These are phyloP conservation scores for Arthrobotrys megalospora DNA, from an alignment of 2,329 filamentous ascomycete genomes.

Conservation along the genomic window DNA sequence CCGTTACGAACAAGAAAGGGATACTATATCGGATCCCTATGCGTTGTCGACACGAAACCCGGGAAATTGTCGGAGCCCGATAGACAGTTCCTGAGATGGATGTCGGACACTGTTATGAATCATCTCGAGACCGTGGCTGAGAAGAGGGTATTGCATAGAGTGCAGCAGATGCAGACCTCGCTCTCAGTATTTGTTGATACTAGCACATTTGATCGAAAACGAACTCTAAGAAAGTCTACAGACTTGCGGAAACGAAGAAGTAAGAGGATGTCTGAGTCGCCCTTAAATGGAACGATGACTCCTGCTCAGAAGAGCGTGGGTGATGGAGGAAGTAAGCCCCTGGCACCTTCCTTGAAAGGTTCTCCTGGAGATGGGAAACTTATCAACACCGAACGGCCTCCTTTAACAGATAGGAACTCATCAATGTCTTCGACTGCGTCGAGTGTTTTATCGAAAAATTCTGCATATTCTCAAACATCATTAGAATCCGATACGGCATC, in stretches of 20 bases:
- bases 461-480: constrained; percentile 44
- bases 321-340: constrained; percentile 55
- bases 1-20: constrained; percentile 63
- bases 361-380: constrained; percentile 48
- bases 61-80: constrained; percentile 59
- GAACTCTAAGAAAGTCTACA: constrained; percentile 55
- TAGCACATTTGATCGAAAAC: constrained; percentile 62
- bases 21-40: constrained; percentile 63
- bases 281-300: constrained; percentile 51
- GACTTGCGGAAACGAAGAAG: constrained; percentile 51
- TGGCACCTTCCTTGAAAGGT: constrained; percentile 46
- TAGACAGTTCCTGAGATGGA: constrained; percentile 59
- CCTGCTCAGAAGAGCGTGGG: constrained; percentile 46
- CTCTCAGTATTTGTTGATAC: constrained; percentile 64
- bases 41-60: constrained; percentile 63
- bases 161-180: constrained; percentile 63
- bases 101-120: constrained; percentile 64
- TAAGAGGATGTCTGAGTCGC: constrained; percentile 50
- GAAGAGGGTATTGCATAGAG: constrained; percentile 59
- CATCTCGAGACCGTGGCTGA: constrained; percentile 63
- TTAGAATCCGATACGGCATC: constrained; percentile 54
- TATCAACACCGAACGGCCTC: constrained; percentile 49
- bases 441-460: constrained; percentile 48
- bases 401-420: constrained; percentile 53
- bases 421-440: constrained; percentile 50